These are phyloP conservation scores for Plantago lanceolata DNA, from an alignment of 305 asterid species.

Conservation along the genomic window DNA sequence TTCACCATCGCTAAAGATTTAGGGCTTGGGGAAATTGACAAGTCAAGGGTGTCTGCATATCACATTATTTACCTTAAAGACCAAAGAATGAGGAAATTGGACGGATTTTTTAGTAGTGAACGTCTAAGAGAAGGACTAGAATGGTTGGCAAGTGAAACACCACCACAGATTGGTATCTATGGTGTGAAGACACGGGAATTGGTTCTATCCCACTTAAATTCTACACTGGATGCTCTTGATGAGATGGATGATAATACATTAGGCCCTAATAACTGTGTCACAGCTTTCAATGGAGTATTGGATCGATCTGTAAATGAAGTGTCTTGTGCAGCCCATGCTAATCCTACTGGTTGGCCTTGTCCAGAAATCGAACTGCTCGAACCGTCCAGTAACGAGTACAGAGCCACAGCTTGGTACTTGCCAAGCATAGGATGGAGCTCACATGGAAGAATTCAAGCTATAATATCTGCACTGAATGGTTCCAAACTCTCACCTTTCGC, in stretches of 20 bases:
- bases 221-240: constrained; percentile 42
- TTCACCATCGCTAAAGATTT: constrained; percentile 46
- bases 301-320: constrained; percentile 52
- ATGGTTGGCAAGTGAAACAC: constrained; percentile 82
- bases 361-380: constrained; percentile 69
- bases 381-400: constrained; percentile 40
- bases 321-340: constrained; percentile 53
- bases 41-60: constrained; percentile 38
- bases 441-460: constrained; percentile 38
- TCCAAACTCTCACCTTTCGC: constrained; percentile 52
- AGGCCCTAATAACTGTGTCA: constrained; percentile 62
- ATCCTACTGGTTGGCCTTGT: constrained; percentile 83
- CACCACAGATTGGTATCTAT: constrained; percentile 50
- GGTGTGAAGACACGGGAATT: constrained; percentile 63
- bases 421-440: constrained; percentile 82
- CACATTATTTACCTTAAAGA: constrained; percentile 50
- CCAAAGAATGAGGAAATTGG: constrained; percentile 30
- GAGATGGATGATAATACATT: constrained; percentile 28
- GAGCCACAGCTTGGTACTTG: constrained; percentile 42
- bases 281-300: constrained; percentile 65
- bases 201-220: constrained; percentile 56
- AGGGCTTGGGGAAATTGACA: constrained; percentile 54
- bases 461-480: constrained; percentile 37
- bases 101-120: constrained; percentile 68
- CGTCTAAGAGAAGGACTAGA: constrained; percentile 63